phyloP scores from a whole-genome alignment of 2,329 filamentous ascomycete genomes.

The Septoria petroselini region DNA sequence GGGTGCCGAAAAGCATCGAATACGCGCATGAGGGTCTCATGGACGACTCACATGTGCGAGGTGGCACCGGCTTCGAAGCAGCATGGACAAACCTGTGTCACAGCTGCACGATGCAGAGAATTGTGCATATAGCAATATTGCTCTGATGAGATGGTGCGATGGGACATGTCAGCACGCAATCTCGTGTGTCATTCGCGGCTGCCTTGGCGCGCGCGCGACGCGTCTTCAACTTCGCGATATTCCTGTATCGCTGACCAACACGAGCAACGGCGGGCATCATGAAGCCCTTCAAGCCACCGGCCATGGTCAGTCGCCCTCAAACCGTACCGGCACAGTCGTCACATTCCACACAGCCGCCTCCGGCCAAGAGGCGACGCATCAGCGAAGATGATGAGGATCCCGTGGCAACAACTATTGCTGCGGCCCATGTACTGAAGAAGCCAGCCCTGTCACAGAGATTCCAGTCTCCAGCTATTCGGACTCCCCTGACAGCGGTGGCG shows the following conservation, averaged over 20 bases:
- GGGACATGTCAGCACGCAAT: not conserved
- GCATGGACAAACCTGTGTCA: too few relatives aligned
- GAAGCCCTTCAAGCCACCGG: conserved; percentile 36
- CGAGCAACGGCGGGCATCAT: conserved; percentile 16
- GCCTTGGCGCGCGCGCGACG: too few relatives aligned
- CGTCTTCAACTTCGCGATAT: not conserved
- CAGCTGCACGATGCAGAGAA: too few relatives aligned
- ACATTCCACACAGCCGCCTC: conserved; percentile 33
- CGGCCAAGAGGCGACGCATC: conserved; percentile 44
- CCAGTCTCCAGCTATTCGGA: conserved; percentile 28
- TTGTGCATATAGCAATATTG: too few relatives aligned
- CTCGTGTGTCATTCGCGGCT: not conserved
- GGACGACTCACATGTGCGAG: too few relatives aligned
- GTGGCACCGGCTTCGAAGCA: too few relatives aligned
- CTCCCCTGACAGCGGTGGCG: conserved; percentile 34
- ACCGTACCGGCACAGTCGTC: conserved; percentile 3
- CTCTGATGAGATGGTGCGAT: too few relatives aligned
- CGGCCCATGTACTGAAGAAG: conserved; percentile 37
- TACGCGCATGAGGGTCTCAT: too few relatives aligned
- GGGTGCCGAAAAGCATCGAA: too few relatives aligned
- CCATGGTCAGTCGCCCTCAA: conserved; percentile 23
- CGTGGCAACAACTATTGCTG: conserved; percentile 25
- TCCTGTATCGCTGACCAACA: not conserved
- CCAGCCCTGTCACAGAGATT: conserved; percentile 23
- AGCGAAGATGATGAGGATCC: conserved; percentile 33